Conservation (phyloP, 1,284 basidiomycete genomes). For the Flammula alnicola region DNA sequence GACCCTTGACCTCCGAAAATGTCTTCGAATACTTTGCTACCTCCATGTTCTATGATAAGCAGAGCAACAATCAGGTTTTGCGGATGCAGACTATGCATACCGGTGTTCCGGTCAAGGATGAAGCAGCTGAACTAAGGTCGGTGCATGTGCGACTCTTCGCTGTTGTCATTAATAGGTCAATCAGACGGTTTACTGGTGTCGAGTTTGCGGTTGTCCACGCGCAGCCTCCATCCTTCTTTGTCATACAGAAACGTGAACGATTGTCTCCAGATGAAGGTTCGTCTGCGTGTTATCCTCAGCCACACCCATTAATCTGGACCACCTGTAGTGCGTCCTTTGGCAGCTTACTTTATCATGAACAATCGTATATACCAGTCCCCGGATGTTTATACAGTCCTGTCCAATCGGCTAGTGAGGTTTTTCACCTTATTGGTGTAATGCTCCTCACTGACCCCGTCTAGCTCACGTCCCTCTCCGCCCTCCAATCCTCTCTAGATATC, state of each 20-base stretch:
- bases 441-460: conserved; percentile 32
- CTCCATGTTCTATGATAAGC: conserved; percentile 90
- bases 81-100: conserved; percentile 89
- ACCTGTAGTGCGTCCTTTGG: conserved; percentile 66
- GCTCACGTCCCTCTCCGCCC: conserved; percentile 73
- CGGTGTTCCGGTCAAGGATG: conserved; percentile 69
- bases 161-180: conserved; percentile 15
- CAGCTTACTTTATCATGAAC: conserved; percentile 85
- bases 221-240: conserved; percentile 77
- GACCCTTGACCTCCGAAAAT: conserved; percentile 73
- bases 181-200: conserved; percentile 79
- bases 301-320: conserved; percentile 10
- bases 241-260: conserved; percentile 86
- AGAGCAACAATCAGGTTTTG: conserved; percentile 86
- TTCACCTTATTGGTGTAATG: conserved; percentile 6
- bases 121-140: conserved; percentile 81
- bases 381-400: conserved; percentile 79
- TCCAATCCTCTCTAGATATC: conserved; percentile 74
- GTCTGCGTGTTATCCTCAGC: conserved; percentile 20
- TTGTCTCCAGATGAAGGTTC: conserved; percentile 79
- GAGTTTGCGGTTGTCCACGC: conserved; percentile 84
- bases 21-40: conserved; percentile 86
- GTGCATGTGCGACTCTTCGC: conserved; percentile 26
- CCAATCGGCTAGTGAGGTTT: conserved; percentile 73
- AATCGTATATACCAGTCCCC: conserved; percentile 87